A percentile compares a stretch with the other conserved stretches of the same genome.
Conservation (phyloP, 2,329 filamentous ascomycete species). For the Xylariales sp. region DNA sequence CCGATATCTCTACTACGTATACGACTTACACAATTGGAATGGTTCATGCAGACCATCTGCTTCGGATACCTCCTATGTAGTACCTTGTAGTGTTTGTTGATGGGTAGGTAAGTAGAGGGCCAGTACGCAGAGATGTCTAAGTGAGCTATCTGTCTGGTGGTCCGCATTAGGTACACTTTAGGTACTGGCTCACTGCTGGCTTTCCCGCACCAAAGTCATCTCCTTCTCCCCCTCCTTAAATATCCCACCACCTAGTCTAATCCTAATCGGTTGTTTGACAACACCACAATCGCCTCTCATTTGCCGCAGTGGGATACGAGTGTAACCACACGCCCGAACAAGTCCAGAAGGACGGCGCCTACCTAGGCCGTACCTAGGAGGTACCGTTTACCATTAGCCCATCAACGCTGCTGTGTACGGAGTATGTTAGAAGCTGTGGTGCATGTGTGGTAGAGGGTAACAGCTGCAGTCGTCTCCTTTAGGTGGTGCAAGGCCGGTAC, state of each 20-base stretch:
- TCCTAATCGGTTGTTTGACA: slow-evolving; percentile 19
- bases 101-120: too few species aligned
- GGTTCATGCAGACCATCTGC: too few species aligned
- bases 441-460: not conserved
- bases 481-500: not conserved
- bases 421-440: too few species aligned
- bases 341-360: slow-evolving; percentile 19
- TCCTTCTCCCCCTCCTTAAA: slow-evolving; percentile 19
- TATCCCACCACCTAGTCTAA: slow-evolving; percentile 9
- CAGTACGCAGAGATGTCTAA: too few species aligned
- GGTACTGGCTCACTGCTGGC: not conserved
- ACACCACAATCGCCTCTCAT: slow-evolving; percentile 26
- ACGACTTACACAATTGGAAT: too few species aligned
- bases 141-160: too few species aligned
- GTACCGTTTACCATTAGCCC: not conserved
- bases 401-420: not conserved
- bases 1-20: too few species aligned
- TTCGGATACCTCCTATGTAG: too few species aligned
- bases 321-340: slow-evolving; percentile 35
- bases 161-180: too few species aligned
- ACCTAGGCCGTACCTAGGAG: not conserved
- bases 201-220: slow-evolving; percentile 11
- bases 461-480: slow-evolving; percentile 13
- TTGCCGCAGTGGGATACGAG: slow-evolving; percentile 27
- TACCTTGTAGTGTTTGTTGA: too few species aligned